Evolutionary conservation across 176 grass and related monocot genomes (phyloP), one percentile per base, ranked within the genome.

Genomic region (Oryza meridionalis): DNA sequence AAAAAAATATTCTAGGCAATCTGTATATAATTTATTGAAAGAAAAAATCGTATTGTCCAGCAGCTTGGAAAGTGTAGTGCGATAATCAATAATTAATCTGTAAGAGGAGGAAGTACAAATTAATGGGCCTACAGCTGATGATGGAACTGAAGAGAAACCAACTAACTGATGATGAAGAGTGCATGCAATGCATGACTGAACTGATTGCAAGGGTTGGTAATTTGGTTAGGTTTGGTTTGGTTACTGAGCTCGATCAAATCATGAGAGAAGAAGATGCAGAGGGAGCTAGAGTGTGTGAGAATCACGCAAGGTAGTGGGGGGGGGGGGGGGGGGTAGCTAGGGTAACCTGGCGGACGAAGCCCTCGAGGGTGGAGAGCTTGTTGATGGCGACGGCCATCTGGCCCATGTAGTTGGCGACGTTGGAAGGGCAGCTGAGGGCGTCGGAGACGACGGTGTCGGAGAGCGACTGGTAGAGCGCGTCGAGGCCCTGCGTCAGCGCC

Each of bases 341-440:
- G 38, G 6, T 93, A 97, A 97, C 94, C 80, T 97, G 94, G 86
- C 87, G 62, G 78, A 94, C 91, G 73, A 97, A 92, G 47, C 89
- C 85, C 85, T 97, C 94, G 26, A 94, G 89, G 61, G 89, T 90
- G 84, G 89, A 83, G 80, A 97, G 91, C 91, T 94, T 94, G 89
- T 86, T 93, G 71, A 97, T 88, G 91, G 91, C 91, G 73, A 83
- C 65, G 7, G 87, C 89, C 94, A 97, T 97, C 82, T 94, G 91
- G 11, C 91, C 89, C 94, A 97, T 97, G 87, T 97, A 97, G 87
- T 88, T 94, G 35, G 91, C 89, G 87, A 97, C 90, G 82, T 97
- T 94, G 73, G 91, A 85, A 29, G 91, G 76, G 86, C 85, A 94
- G 79, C 87, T 88, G 75, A 97, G 76, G 10, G 91, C 91, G 73